A percentile compares a stretch with the other conserved stretches of the same genome.
Evolutionary conservation across 352 stramenopile genomes (phyloP).

Genomic region (Aphanomyces stellatus): DNA sequence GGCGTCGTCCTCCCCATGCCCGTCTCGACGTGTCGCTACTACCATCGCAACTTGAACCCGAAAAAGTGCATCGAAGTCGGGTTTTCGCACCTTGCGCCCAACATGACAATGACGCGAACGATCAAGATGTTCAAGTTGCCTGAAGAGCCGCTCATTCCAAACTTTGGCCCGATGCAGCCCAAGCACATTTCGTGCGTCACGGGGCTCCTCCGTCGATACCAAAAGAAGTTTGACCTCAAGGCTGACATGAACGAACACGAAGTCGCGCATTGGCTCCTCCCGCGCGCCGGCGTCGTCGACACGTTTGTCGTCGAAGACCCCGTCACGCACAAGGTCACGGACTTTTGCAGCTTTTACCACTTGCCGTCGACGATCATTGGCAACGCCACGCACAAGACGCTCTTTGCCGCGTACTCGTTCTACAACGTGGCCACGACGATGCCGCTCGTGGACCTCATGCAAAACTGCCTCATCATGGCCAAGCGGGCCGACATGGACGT

Average conservation of each 20-base stretch:
- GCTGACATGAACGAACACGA: slow-evolving; percentile 88
- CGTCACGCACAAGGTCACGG: slow-evolving; percentile 73
- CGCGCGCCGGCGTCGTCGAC: slow-evolving; percentile 91
- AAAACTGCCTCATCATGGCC: slow-evolving; percentile 57
- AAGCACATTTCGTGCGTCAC: slow-evolving; percentile 46
- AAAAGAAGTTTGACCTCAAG: slow-evolving; percentile 67
- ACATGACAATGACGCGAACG: slow-evolving; percentile 93
- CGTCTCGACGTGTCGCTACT: slow-evolving; percentile 93
- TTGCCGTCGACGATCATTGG: slow-evolving; percentile 94
- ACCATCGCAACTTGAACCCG: slow-evolving; percentile 95
- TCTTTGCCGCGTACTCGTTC: slow-evolving; percentile 98
- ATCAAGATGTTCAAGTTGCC: slow-evolving; percentile 88
- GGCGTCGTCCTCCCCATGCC: slow-evolving; percentile 95
- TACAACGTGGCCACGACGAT: slow-evolving; percentile 93
- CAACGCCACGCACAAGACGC: slow-evolving; percentile 90
- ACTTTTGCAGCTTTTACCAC: slow-evolving; percentile 97
- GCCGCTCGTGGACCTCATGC: slow-evolving; percentile 47
- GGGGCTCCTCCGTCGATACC: slow-evolving; percentile 39
- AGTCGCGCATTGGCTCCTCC: slow-evolving; percentile 96
- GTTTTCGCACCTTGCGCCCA: slow-evolving; percentile 88
- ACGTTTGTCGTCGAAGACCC: slow-evolving; percentile 88
- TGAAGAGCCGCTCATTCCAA: slow-evolving; percentile 23
- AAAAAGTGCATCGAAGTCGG: slow-evolving; percentile 98
- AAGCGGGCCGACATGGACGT: slow-evolving; percentile 55
- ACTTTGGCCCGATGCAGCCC: slow-evolving; percentile 45